Base-by-base conservation (phyloP, 139 green algal genomes). In the Coelastrella sp. region DNA sequence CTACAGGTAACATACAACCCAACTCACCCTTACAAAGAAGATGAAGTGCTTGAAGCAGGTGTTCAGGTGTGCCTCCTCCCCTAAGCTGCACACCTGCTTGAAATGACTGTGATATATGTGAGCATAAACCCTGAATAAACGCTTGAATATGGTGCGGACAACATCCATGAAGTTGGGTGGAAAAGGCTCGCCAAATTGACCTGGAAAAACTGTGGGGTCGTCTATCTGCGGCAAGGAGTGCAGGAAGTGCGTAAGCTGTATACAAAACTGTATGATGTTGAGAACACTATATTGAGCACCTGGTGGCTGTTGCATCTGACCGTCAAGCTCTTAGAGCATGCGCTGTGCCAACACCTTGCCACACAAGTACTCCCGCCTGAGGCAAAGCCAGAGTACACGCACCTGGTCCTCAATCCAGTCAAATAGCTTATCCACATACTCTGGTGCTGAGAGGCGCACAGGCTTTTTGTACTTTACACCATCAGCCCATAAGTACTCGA, bases 31-130 rank as follows among this genome's bases (percentile, higher is more conserved):
- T 0, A 92, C 94, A 83, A 99, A 99, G 81, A 96, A 94, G 83
- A 99, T 97, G 89, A 99, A 99, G 91, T 99, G 97, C 84, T 98
- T 98, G 93, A 99, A 99, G 91, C 95, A 99, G 19, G 97, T 99
- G 93, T 99, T 99, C 30, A 99, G 89, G 91, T 99, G 97, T 2
- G 97, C 94, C 85, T 99, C 95, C 85, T 96, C 93, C 15, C 89
- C 91, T 23, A 98, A 86, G 21, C 66, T 85, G 84, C 91, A 92
- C 4, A 85, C 69, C 82, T 87, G 82, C 86, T 94, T 91, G 92
- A 99, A 99, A 90, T 99, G 97, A 7, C 92, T 97, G 89, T 99
- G 97, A 89, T 99, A 99, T 17, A 99, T 98, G 93, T 99, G 97
- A 2, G 94, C 97, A 84, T 99, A 99, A 11, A 99, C 97, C 2